A percentile compares a stretch with the other conserved stretches of the same genome.
These are phyloP conservation scores for Linum tenue DNA, from an alignment of 345 rosid genomes.

Conservation along the genomic window DNA sequence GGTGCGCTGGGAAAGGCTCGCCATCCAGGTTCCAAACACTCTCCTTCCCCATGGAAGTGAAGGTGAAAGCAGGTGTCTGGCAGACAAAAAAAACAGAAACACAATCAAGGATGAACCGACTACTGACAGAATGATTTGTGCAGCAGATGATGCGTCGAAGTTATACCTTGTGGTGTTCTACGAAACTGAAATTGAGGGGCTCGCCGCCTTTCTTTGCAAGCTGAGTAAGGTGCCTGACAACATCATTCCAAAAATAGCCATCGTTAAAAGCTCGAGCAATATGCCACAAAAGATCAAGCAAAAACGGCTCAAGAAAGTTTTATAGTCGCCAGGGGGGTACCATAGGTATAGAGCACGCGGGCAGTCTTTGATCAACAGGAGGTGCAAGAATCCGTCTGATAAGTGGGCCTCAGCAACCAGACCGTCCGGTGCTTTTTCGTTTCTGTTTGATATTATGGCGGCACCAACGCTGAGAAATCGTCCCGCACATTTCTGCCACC, in stretches of 20 bases:
- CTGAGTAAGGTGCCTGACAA: slow-evolving; percentile 81
- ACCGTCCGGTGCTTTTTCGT: slow-evolving; percentile 92
- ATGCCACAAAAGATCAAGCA: neutral
- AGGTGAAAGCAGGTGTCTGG: slow-evolving; percentile 82
- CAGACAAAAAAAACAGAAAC: neutral
- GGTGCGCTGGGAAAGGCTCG: slow-evolving; percentile 80
- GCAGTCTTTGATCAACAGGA: slow-evolving; percentile 73
- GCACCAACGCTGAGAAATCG: slow-evolving; percentile 77
- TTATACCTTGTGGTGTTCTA: slow-evolving; percentile 75
- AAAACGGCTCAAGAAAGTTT: slow-evolving; percentile 2
- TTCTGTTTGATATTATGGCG: slow-evolving; percentile 80
- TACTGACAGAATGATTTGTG: neutral
- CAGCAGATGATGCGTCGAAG: too few species aligned
- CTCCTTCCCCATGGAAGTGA: slow-evolving; percentile 65
- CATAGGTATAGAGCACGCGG: slow-evolving; percentile 71
- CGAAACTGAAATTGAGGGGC: slow-evolving; percentile 73
- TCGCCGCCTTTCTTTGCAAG: slow-evolving; percentile 73
- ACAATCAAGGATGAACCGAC: neutral
- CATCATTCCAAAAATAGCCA: neutral
- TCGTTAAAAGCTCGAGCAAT: neutral
- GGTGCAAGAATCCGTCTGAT: slow-evolving; percentile 87
- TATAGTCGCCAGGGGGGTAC: too few species aligned
- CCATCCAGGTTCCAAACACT: slow-evolving; percentile 93
- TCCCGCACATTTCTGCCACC: slow-evolving; percentile 63
- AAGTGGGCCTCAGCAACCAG: slow-evolving; percentile 95